phyloP scores from a whole-genome alignment of 176 grass and related monocot genomes.

The maize (Zea mays) region Zm-B73-REFERENCE-NAM-5.0 NC_050101.1:109981001-109981500 shows the following conservation, averaged over 20 bases:
- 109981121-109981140: slow-evolving; percentile 54
- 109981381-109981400: slow-evolving; percentile 24
- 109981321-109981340: not conserved
- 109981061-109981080: slow-evolving; percentile 80
- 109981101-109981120: slow-evolving; percentile 59
- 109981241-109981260: slow-evolving; percentile 36
- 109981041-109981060: slow-evolving; percentile 58
- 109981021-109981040: slow-evolving; percentile 37
- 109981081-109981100: slow-evolving; percentile 54
- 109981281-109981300: slow-evolving; percentile 10
- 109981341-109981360: not conserved
- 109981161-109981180: slow-evolving; percentile 93
- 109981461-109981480: slow-evolving; percentile 13
- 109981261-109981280: slow-evolving; percentile 45
- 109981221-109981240: slow-evolving; percentile 67
- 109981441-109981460: slow-evolving; percentile 39
- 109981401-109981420: slow-evolving; percentile 58
- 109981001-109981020: slow-evolving; percentile 55
- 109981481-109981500: slow-evolving; percentile 74
- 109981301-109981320: not conserved
- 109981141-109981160: slow-evolving; percentile 86
- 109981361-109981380: not conserved
- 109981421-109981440: slow-evolving; percentile 68
- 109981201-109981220: slow-evolving; percentile 67
- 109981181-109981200: slow-evolving; percentile 51